Conservation (phyloP, 2,329 filamentous ascomycete species). For the Diplodia sapinea region DNA sequence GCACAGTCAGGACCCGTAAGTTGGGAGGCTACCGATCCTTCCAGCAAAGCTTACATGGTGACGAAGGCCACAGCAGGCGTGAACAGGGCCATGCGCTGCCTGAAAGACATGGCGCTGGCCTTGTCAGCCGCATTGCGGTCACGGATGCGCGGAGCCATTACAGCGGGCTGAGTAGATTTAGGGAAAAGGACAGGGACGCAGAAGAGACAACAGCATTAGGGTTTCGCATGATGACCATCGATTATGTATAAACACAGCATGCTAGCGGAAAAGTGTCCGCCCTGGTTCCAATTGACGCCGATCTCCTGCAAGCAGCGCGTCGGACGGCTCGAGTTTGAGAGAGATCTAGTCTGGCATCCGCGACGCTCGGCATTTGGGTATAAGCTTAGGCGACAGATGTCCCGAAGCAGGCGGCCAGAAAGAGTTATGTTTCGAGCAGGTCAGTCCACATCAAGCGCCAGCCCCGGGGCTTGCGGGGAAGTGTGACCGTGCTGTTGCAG, state of each 20-base stretch:
- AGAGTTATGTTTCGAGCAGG: slow-evolving; percentile 1
- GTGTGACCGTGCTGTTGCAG: slow-evolving; percentile 5
- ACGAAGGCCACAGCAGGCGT: slow-evolving; percentile 26
- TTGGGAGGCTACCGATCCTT: not conserved
- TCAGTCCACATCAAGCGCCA: slow-evolving; percentile 18
- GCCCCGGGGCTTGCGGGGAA: slow-evolving; percentile 21
- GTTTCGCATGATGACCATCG: not conserved
- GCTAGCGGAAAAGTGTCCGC: slow-evolving; percentile 19
- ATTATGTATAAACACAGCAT: slow-evolving; percentile 5
- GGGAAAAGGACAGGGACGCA: not conserved
- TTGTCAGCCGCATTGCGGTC: slow-evolving; percentile 9
- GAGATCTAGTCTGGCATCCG: not conserved
- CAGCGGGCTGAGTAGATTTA: not conserved
- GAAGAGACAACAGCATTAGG: not conserved
- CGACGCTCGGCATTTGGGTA: slow-evolving; percentile 1
- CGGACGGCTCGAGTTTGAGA: not conserved
- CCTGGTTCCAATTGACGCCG: not conserved
- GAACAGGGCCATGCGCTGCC: slow-evolving; percentile 19
- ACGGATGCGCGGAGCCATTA: slow-evolving; percentile 11
- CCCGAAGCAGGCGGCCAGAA: slow-evolving; percentile 14
- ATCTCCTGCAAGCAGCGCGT: slow-evolving; percentile 1
- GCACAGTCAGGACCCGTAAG: not conserved
- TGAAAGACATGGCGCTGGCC: slow-evolving; percentile 15
- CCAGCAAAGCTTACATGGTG: slow-evolving; percentile 15
- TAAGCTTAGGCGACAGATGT: slow-evolving; percentile 27